Conservation (phyloP, 2,329 filamentous ascomycete species). For the Sclerotinia borealis region DNA sequence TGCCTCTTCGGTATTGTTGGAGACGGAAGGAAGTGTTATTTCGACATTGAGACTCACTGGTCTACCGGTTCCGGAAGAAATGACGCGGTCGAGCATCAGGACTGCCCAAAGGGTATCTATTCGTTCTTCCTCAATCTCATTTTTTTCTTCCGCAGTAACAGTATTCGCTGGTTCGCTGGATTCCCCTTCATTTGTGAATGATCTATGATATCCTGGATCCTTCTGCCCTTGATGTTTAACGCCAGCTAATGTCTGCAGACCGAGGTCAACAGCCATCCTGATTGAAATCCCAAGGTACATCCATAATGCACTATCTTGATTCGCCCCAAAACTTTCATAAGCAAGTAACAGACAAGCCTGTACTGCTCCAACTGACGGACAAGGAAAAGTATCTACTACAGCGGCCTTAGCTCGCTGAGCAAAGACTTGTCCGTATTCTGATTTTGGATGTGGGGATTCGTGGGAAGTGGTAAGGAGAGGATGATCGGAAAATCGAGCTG, state of each 20-base stretch:
- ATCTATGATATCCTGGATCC: slow-evolving; percentile 31
- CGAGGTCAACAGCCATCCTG: slow-evolving; percentile 73
- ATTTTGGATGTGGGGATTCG: slow-evolving; percentile 45
- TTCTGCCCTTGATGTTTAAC: slow-evolving; percentile 46
- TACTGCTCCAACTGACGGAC: slow-evolving; percentile 74
- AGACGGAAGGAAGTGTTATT: slow-evolving; percentile 59
- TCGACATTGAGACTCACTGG: slow-evolving; percentile 83
- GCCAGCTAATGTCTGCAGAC: slow-evolving; percentile 75
- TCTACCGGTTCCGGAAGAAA: slow-evolving; percentile 79
- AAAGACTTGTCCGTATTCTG: slow-evolving; percentile 71
- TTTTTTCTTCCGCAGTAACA: slow-evolving; percentile 44
- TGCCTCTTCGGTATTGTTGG: slow-evolving; percentile 39
- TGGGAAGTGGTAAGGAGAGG: slow-evolving; percentile 46
- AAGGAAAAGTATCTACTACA: slow-evolving; percentile 76
- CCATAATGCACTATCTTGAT: slow-evolving; percentile 85
- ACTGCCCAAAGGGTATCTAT: slow-evolving; percentile 88
- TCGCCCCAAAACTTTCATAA: slow-evolving; percentile 83
- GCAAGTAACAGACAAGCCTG: slow-evolving; percentile 79
- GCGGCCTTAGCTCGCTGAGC: slow-evolving; percentile 78
- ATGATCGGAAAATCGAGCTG: slow-evolving; percentile 67
- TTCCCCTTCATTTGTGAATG: slow-evolving; percentile 36
- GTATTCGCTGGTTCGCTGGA: slow-evolving; percentile 35
- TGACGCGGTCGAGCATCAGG: slow-evolving; percentile 80
- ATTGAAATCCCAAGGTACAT: slow-evolving; percentile 90
- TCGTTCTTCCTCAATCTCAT: slow-evolving; percentile 69